A percentile compares a stretch with the other conserved stretches of the same genome.
Conservation (phyloP, 176 grass and related monocot genomes). For the Musa acuminata region DNA sequence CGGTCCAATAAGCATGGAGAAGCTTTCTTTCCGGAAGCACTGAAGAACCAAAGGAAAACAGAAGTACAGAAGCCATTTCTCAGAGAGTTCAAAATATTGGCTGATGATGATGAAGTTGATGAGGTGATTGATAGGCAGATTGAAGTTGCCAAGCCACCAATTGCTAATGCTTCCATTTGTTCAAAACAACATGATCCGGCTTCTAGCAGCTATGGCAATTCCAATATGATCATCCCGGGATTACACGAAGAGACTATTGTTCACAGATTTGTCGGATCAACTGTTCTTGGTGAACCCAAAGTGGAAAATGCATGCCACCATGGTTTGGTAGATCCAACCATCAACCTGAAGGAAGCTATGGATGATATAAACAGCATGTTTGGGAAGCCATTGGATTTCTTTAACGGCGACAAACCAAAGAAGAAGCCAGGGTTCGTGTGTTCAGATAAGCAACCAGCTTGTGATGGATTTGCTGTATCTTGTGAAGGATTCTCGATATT, state of each 20-base stretch:
- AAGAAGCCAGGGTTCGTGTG: slow-evolving; percentile 28
- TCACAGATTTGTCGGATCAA: slow-evolving; percentile 78
- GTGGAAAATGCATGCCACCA: slow-evolving; percentile 88
- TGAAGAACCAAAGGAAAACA: slow-evolving; percentile 11
- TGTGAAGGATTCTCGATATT: slow-evolving; percentile 56
- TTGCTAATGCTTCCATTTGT: slow-evolving; percentile 4
- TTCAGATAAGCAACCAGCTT: slow-evolving; percentile 31
- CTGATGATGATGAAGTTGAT: slow-evolving; percentile 55
- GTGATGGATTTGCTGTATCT: slow-evolving; percentile 10
- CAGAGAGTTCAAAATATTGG: slow-evolving; percentile 63
- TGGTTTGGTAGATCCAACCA: slow-evolving; percentile 72
- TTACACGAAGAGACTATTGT: slow-evolving; percentile 55
- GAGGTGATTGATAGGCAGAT: slow-evolving; percentile 6
- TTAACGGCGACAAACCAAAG: slow-evolving; percentile 34
- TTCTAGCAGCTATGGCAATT: slow-evolving; percentile 10
- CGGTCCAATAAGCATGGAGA: not conserved
- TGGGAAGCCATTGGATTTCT: slow-evolving; percentile 64
- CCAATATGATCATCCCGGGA: slow-evolving; percentile 27
- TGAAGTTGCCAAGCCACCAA: slow-evolving; percentile 16
- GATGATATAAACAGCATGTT: slow-evolving; percentile 91
- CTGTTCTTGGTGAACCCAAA: slow-evolving; percentile 60
- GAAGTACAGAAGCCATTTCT: slow-evolving; percentile 41
- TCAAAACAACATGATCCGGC: slow-evolving; percentile 18
- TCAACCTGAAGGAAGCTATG: slow-evolving; percentile 89
- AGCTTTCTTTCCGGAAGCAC: slow-evolving; percentile 1